These are phyloP conservation scores for Durio zibethinus DNA, from an alignment of 345 rosid genomes.

Conservation along the genomic window DNA sequence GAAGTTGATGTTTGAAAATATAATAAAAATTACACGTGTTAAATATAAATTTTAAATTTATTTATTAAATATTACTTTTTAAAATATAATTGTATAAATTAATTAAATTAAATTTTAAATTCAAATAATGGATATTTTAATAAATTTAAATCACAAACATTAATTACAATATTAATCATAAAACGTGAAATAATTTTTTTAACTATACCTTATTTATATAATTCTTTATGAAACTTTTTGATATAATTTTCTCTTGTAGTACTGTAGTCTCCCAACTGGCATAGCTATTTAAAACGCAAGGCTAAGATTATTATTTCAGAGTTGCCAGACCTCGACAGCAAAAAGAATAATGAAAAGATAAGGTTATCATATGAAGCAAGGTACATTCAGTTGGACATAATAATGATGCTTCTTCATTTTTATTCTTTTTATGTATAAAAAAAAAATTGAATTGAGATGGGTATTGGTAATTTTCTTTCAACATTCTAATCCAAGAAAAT, in stretches of 20 bases:
- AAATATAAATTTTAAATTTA: too few species aligned
- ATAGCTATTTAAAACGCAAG: background rate
- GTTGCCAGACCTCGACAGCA: background rate
- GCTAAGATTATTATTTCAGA: constrained; percentile 1
- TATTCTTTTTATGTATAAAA: background rate
- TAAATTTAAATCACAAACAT: background rate
- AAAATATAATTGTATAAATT: too few species aligned
- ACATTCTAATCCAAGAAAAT: background rate
- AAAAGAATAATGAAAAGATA: constrained; percentile 13
- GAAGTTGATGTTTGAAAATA: too few species aligned
- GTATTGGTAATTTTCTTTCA: too few species aligned
- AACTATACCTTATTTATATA: too few species aligned
- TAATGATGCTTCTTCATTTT: constrained; percentile 8
- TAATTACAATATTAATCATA: too few species aligned
- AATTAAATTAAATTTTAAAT: too few species aligned
- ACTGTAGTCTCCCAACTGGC: background rate
- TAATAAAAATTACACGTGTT: too few species aligned
- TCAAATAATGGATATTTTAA: too few species aligned
- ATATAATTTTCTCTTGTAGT: background rate
- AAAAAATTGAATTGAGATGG: too few species aligned
- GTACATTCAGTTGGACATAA: constrained; percentile 3
- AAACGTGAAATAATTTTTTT: background rate
- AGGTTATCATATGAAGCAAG: background rate
- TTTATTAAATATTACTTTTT: too few species aligned
- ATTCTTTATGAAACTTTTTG: too few species aligned